Evolutionary conservation across 2,329 filamentous ascomycete genomes (phyloP), one percentile per base, ranked within the genome.

Genomic region (Shiraia bambusicola): DNA sequence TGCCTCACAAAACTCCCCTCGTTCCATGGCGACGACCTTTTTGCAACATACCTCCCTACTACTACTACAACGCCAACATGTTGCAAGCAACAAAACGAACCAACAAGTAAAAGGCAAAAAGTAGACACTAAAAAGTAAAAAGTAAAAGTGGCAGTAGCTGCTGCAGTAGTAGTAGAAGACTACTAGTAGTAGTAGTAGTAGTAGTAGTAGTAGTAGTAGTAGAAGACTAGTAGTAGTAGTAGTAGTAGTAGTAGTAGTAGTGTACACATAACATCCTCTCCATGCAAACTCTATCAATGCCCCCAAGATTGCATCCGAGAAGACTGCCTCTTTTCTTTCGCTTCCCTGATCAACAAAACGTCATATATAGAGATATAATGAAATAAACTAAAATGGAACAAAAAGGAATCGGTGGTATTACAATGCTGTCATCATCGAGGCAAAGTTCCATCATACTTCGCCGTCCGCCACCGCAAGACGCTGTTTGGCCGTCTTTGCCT

Each of bases 401-500:
- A n/a, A n/a, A n/a, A n/a, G n/a, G n/a, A n/a, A 31, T 34, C 43
- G 25, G 39, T 53, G 28, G 13, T 45, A 34, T 38, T 44, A 48
- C 45, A 48, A 13, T 26, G 29, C 17, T 19, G 25, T 22, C 4
- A 24, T 8, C 13, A 13, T 8, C 13, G 11, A 13, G n/a, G 19
- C 11, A 22, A 31, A 26, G 26, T 38, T 7, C n/a, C 19, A 30
- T 52, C 50, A 67, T 33, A 67, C 60, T 46, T 65, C 56, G 31
- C 73, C 74, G 52, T 76, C 74, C 28, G 73, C 69, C 34, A 76
- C 71, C 15, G 74, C 74, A 31, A 76, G 65, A 36, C 73, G 65
- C 59, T 76, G 72, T 58, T 73, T 74, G 13, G 74, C 65, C 37
- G 72, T 74, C 67, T 76, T 76, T n/a, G 74, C 74, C 60, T 76